A percentile compares a stretch with the other conserved stretches of the same genome.
Evolutionary conservation across 257 asterid species (phyloP).

Genomic region (Przewalskia tangutica): DNA sequence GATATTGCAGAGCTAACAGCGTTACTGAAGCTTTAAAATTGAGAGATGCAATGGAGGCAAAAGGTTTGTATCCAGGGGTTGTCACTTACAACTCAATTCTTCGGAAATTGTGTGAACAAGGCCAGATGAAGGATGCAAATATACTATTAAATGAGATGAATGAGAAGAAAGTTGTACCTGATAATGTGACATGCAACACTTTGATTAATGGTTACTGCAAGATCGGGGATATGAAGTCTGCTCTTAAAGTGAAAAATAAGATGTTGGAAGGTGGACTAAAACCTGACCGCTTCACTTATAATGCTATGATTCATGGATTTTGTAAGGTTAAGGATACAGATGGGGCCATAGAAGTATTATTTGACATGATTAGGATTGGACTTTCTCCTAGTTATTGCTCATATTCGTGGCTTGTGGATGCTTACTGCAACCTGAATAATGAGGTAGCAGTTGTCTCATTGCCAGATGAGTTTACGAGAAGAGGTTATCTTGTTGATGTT

Average conservation of each 20-base stretch:
- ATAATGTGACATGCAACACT: conserved; percentile 74
- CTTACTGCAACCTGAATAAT: conserved; percentile 36
- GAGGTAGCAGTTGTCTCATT: conserved; percentile 43
- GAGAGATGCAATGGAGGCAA: conserved; percentile 53
- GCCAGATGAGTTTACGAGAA: conserved; percentile 45
- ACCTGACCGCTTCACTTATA: conserved; percentile 72
- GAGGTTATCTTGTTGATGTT: conserved; percentile 58
- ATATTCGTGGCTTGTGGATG: conserved; percentile 68
- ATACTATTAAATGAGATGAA: conserved; percentile 57
- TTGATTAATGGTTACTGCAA: conserved; percentile 81
- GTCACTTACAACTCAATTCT: conserved; percentile 78
- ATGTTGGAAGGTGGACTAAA: conserved; percentile 70
- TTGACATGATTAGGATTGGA: conserved; percentile 55
- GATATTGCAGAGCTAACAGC: conserved; percentile 60
- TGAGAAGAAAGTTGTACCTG: conserved; percentile 55
- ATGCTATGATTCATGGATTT: conserved; percentile 72
- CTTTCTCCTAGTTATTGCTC: conserved; percentile 46
- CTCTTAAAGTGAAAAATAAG: conserved; percentile 49
- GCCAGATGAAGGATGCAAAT: conserved; percentile 61
- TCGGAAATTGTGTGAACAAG: conserved; percentile 69
- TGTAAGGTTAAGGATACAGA: conserved; percentile 48
- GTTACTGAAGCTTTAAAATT: conserved; percentile 51
- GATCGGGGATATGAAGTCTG: conserved; percentile 72
- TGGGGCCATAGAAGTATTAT: conserved; percentile 47
- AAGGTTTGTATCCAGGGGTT: conserved; percentile 51